A percentile compares a stretch with the other conserved stretches of the same genome.
These are phyloP conservation scores for Mortierella sp. DNA, from an alignment of 371 early-diverging fungal species.

Conservation along the genomic window DNA sequence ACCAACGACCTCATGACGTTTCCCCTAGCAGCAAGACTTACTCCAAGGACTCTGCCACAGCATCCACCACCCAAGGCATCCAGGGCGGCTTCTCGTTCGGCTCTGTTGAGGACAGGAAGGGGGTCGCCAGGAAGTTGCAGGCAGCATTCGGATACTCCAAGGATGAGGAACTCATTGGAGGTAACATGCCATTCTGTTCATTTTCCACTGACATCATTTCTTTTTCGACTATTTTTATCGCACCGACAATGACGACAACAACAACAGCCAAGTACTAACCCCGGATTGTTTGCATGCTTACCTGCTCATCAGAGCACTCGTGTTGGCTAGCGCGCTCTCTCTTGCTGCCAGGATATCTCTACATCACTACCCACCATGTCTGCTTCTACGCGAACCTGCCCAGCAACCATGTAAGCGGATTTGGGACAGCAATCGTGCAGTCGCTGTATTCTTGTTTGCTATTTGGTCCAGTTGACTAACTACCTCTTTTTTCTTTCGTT, in stretches of 20 bases:
- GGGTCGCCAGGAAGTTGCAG: constrained; percentile 67
- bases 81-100: constrained; percentile 16
- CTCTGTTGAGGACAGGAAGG: constrained; percentile 31
- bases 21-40: not conserved
- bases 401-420: constrained; percentile 26
- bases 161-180: constrained; percentile 65
- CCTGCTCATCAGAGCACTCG: constrained; percentile 67
- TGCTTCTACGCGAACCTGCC: constrained; percentile 80
- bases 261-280: not conserved
- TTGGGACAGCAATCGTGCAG: not conserved
- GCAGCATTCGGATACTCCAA: constrained; percentile 70
- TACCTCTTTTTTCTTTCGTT: not conserved
- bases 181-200: constrained; percentile 34
- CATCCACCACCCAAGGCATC: not conserved
- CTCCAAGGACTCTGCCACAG: not conserved
- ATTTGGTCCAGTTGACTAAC: no score
- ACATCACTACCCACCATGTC: constrained; percentile 73
- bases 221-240: not conserved
- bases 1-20: not conserved
- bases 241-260: not conserved
- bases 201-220: not conserved
- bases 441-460: no score
- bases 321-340: constrained; percentile 81
- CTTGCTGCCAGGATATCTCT: constrained; percentile 78
- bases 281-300: not conserved